Evolutionary conservation across 2,329 filamentous ascomycete genomes (phyloP), one percentile per base, ranked within the genome.

Genomic region (Ophiocordyceps polyrhachis-furcata): DNA sequence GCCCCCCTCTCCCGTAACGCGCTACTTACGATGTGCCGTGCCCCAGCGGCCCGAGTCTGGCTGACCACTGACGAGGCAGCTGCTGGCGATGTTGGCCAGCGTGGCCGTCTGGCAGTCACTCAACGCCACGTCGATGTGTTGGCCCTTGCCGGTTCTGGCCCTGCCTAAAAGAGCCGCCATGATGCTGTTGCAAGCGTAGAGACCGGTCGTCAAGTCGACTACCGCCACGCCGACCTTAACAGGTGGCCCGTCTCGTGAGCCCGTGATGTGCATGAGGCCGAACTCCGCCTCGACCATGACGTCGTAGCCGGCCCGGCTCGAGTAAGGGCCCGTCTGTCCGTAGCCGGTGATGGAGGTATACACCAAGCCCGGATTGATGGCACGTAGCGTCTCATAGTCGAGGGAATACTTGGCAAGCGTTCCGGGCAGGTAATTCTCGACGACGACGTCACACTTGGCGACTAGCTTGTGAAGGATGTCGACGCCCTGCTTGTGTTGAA

Each of bases 271-370:
- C 91, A 98, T 98, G 46, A 98, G 66, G 1, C 91, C 91, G 65
- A 98, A 88, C 60, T 96, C 91, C 48, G 91, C 91, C 67, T 98
- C 91, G 12, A 98, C 89, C 89, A 98, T 98, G 52, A 98, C 91
- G 62, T 98, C 91, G 69, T 98, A 98, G 5, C 91, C 91, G 4
- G 91, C 87, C 14, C 91, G 74, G 50, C 79, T 75, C 6, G 81
- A 77, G 62, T 93, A 94, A 0, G 91, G 91, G 0, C 91, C 91
- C 1, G 84, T 94, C 59, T 98, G 91, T 2, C 91, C 91, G 57
- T 96, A 98, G 1, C 91, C 91, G 0, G 91, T 98, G 54, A 98
- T 93, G 52, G 86, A 94, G 14, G 89, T 87, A 58, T 98, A 98
- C 52, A 98, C 84, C 42, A 98, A 70, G 6, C 70, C 67, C 0